Evolutionary conservation across 2,329 filamentous ascomycete genomes (phyloP), one percentile per base, ranked within the genome.

Genomic region (Calonectria multiphialidica): DNA sequence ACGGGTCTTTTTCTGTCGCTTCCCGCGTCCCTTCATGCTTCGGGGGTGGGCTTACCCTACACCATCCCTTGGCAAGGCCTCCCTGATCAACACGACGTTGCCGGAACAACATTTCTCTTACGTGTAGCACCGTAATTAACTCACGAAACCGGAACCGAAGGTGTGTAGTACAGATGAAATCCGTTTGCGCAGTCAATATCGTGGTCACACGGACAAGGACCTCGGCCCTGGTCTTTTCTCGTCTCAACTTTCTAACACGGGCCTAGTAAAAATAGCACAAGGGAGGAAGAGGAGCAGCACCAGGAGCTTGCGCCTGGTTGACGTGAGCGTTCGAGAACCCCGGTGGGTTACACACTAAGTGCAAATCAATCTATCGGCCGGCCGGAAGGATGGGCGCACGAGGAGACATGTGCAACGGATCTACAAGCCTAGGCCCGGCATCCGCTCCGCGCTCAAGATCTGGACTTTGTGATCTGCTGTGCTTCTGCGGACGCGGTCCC

Each of bases 271-370:
- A 55, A 55, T 55, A 35, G 50, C 50, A 55, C 50, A 55, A 16
- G n/a, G n/a, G n/a, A n/a, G n/a, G n/a, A n/a, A n/a, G n/a, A n/a
- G n/a, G n/a, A n/a, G n/a, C n/a, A n/a, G n/a, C n/a, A n/a, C n/a
- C n/a, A 35, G 30, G 3, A 6, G 13, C 5, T 30, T 35, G 23
- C 16, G 47, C n/a, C 53, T 37, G 33, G 30, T 57, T 57, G 53
- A 57, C 53, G 33, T 57, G 53, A 57, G 53, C 5, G 53, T 57
- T 57, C 53, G 30, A 57, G 53, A 57, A 40, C 53, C 21, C 53
- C 5, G 23, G 21, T 40, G 33, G 53, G 53, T 57, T 57, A 57
- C 53, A 57, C 53, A 57, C 53, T 57, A 57, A 57, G 10, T 57
- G 53, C 53, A 57, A 12, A 57, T 57, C 53, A 57, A 57, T 57